Evolutionary conservation across 345 rosid genomes (phyloP), one percentile per base, ranked within the genome.

Genomic region (Pistacia vera): DNA sequence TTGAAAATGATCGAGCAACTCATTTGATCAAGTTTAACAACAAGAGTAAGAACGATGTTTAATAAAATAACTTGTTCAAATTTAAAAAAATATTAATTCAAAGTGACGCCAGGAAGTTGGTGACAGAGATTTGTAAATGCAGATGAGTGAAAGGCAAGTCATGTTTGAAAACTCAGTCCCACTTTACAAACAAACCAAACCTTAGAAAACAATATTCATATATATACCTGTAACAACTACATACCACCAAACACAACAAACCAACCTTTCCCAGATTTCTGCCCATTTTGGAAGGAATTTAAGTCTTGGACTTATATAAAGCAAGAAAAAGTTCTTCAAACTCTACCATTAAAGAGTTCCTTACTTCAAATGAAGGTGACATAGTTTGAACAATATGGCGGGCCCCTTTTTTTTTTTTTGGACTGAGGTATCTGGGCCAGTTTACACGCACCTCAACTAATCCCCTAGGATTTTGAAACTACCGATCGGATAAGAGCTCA

Each of bases 81-180:
- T 2, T 28, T 22, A 57, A 55, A 79, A 25, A 78, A 22, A 59
- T 55, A 81, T 85, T 72, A 81, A 84, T 84, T 90, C 71, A 63
- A 82, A 83, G 81, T 78, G 83, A 89, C 88, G 93, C 78, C 79
- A 83, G 80, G 78, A 70, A 85, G 85, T 81, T 71, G 90, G 85
- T 86, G 83, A 74, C 11, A 68, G 85, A 52, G 89, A 66, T 63
- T 66, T 55, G 25, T 52, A 61, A 20, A 82, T 63, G 41, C 52
- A 69, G 36, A 83, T 60, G 88, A 89, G 97, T 88, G 84, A 81
- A 83, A 85, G 72, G 82, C 84, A 93, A 89, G 97, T 79, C 78
- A 85, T 73, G 65, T 35, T 8, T 68, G 80, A 84, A 81, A 77
- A 76, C 71, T 70, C 71, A 78, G 72, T 75, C 2, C 72, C 75